These are phyloP conservation scores for Pichia terricola DNA, from an alignment of 1,139 yeast species.

Conservation along the genomic window DNA sequence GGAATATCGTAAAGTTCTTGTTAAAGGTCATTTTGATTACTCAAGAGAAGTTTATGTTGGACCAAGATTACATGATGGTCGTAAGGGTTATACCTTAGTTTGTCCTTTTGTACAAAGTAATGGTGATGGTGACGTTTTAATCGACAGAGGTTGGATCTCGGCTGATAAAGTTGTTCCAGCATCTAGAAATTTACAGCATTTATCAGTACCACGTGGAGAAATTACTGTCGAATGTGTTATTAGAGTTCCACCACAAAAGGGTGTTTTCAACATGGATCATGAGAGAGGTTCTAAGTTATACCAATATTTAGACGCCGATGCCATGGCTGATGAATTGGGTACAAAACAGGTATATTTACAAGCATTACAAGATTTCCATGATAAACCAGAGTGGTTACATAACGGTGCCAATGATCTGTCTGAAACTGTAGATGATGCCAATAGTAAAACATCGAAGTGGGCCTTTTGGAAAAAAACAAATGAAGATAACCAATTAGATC, in stretches of 20 bases:
- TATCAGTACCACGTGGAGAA: conserved; percentile 66
- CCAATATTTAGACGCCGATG: conserved; percentile 60
- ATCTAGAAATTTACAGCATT: conserved; percentile 50
- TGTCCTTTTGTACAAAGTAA: conserved; percentile 73
- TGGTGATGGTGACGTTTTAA: conserved; percentile 63
- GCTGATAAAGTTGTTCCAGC: conserved; percentile 63
- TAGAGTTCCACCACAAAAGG: conserved; percentile 61
- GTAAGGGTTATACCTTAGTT: conserved; percentile 67
- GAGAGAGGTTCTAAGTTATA: conserved; percentile 44
- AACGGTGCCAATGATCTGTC: conserved; percentile 16
- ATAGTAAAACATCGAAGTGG: conserved; percentile 7
- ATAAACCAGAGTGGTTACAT: conserved; percentile 43
- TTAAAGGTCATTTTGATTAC: conserved; percentile 74
- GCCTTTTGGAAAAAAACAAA: conserved; percentile 6
- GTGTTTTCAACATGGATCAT: conserved; percentile 69
- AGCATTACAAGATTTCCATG: conserved; percentile 56
- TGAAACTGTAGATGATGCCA: conserved; percentile 15
- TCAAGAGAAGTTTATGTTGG: conserved; percentile 87
- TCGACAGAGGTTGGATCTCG: conserved; percentile 90
- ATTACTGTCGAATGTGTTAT: conserved; percentile 67
- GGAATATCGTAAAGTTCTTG: conserved; percentile 68
- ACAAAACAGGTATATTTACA: conserved; percentile 72
- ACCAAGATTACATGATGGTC: conserved; percentile 71
- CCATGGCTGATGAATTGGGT: conserved; percentile 64
- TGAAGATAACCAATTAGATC: not conserved